A percentile compares a stretch with the other conserved stretches of the same genome.
phyloP scores from a whole-genome alignment of 345 rosid genomes.

The Gossypium thurberi region DNA sequence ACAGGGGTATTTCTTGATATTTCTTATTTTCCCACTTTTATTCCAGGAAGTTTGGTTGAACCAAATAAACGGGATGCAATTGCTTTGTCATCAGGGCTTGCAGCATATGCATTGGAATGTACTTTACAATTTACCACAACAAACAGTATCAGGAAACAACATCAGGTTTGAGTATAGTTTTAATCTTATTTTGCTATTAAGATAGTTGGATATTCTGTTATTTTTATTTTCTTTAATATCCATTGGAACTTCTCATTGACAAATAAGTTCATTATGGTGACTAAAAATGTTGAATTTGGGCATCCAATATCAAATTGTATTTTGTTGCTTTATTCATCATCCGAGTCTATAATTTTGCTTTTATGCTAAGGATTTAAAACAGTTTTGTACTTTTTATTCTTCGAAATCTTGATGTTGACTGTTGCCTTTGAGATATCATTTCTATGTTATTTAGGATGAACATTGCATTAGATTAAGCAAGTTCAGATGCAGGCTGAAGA shows the following conservation, averaged over 20 bases:
- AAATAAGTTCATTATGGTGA: neutral
- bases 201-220: neutral
- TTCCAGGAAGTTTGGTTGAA: constrained; percentile 67
- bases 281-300: neutral
- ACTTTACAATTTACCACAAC: constrained; percentile 34
- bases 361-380: neutral
- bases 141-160: constrained; percentile 26
- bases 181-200: constrained; percentile 8
- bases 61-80: constrained; percentile 73
- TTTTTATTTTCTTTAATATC: neutral
- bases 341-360: neutral
- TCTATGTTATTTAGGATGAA: neutral
- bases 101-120: constrained; percentile 37
- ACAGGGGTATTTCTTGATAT: neutral
- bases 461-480: neutral
- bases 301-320: neutral
- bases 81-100: constrained; percentile 72
- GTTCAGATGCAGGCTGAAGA: neutral
- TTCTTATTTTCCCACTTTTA: constrained; percentile 14
- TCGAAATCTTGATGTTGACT: no score
- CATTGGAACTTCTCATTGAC: neutral
- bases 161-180: constrained; percentile 34
- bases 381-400: neutral
- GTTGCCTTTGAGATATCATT: neutral
- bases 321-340: constrained; percentile 1